phyloP scores from a whole-genome alignment of 1,284 basidiomycete species.

The Phlebopus sp. region DNA sequence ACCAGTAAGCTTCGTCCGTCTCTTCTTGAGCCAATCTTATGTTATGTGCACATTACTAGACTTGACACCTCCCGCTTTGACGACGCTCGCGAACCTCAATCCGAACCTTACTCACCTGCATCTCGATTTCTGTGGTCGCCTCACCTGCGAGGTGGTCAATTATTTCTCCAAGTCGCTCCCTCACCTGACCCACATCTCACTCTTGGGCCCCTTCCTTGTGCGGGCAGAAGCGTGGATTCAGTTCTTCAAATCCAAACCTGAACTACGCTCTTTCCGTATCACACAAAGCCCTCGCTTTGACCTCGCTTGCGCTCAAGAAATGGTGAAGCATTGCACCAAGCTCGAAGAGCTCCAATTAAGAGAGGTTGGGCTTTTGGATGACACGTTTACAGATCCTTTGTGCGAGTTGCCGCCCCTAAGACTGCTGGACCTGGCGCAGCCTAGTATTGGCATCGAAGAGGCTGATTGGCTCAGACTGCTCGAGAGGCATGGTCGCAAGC shows the following conservation, averaged over 20 bases:
- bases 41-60: constrained; percentile 55
- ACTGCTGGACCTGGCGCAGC: constrained; percentile 62
- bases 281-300: constrained; percentile 90
- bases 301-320: constrained; percentile 59
- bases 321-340: constrained; percentile 60
- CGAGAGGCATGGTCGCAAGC: constrained; percentile 35
- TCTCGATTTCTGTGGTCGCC: constrained; percentile 86
- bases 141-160: constrained; percentile 68
- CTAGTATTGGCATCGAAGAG: constrained; percentile 52
- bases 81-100: constrained; percentile 72
- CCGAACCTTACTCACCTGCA: constrained; percentile 75
- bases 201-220: constrained; percentile 89
- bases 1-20: constrained; percentile 55
- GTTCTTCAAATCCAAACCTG: constrained; percentile 67
- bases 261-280: constrained; percentile 74
- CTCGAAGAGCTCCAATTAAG: constrained; percentile 74
- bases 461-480: constrained; percentile 60
- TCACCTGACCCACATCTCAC: constrained; percentile 68
- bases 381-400: constrained; percentile 60
- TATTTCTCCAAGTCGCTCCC: constrained; percentile 67
- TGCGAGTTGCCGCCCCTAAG: constrained; percentile 46
- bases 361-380: constrained; percentile 74
- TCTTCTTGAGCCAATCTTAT: constrained; percentile 9
- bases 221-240: constrained; percentile 71
- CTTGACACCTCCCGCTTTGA: constrained; percentile 64